Conservation (phyloP, 495 filamentous ascomycete genomes). For the Xylaria intraflava region DNA sequence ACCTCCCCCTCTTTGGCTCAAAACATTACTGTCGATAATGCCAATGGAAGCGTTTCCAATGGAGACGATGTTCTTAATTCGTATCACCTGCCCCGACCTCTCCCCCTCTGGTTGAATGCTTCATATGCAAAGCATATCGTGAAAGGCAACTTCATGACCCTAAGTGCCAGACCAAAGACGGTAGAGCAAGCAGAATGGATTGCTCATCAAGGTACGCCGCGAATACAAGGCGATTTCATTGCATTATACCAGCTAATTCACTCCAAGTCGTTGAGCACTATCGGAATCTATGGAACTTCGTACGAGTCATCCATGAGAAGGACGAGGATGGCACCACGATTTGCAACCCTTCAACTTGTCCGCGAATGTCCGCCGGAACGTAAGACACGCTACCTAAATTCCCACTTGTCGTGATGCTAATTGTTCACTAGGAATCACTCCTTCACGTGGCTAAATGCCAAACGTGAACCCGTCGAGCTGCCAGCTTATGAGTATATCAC, state of each 20-base stretch:
- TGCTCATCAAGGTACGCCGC: conserved; percentile 75
- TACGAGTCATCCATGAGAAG: conserved; percentile 71
- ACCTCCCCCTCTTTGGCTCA: conserved; percentile 52
- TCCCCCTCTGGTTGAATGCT: conserved; percentile 63
- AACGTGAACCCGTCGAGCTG: conserved; percentile 58
- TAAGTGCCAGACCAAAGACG: conserved; percentile 81
- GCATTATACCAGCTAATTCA: conserved; percentile 16
- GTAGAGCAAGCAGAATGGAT: conserved; percentile 91
- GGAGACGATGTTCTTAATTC: conserved; percentile 44
- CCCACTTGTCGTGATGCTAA: conserved; percentile 2
- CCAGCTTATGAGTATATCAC: conserved; percentile 82
- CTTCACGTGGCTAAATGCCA: conserved; percentile 80
- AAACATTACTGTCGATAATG: conserved; percentile 45
- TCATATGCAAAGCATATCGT: conserved; percentile 80
- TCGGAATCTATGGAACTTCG: conserved; percentile 75
- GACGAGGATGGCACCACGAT: conserved; percentile 66
- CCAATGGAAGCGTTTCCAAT: conserved; percentile 33
- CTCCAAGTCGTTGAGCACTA: conserved; percentile 79
- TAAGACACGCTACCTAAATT: conserved; percentile 43
- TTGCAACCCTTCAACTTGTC: conserved; percentile 76
- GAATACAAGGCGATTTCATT: background rate
- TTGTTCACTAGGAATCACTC: conserved; percentile 58
- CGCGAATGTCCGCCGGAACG: conserved; percentile 86
- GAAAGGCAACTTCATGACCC: conserved; percentile 92
- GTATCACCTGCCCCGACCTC: conserved; percentile 45